Conservation (phyloP, 176 grass and related monocot species). For the Otatea glauca region DNA sequence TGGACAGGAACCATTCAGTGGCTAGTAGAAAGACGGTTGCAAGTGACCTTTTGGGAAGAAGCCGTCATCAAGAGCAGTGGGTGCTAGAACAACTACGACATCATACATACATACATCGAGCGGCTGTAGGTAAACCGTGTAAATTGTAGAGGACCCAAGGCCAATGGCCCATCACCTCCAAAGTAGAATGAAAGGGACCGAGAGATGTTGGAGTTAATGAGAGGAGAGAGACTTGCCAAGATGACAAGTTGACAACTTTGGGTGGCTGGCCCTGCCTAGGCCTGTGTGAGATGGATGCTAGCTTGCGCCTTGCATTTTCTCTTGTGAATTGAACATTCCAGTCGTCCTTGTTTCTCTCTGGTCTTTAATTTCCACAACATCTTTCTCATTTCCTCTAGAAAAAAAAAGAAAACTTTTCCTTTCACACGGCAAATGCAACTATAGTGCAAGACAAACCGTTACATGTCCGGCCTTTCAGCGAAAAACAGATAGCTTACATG, state of each 20-base stretch:
- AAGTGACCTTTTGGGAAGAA: slow-evolving; percentile 29
- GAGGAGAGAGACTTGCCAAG: slow-evolving; percentile 45
- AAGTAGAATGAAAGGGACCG: slow-evolving; percentile 28
- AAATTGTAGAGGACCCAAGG: slow-evolving; percentile 3
- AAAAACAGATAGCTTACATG: too few relatives aligned
- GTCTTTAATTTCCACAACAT: slow-evolving; percentile 7
- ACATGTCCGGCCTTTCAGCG: too few relatives aligned
- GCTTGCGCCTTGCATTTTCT: neutral
- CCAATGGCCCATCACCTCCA: neutral
- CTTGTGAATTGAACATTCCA: slow-evolving; percentile 1
- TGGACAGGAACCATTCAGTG: neutral
- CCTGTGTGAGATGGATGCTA: slow-evolving; percentile 32
- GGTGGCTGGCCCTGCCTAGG: slow-evolving; percentile 38
- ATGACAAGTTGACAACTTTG: slow-evolving; percentile 49
- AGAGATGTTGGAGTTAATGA: slow-evolving; percentile 40
- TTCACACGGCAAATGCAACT: too few relatives aligned
- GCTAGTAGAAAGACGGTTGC: neutral
- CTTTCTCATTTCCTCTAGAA: neutral
- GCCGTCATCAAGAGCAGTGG: slow-evolving; percentile 22
- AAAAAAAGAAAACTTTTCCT: neutral
- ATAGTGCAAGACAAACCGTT: too few relatives aligned
- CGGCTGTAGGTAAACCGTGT: neutral
- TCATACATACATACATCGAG: neutral
- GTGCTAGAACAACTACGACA: neutral
- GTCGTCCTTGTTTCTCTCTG: neutral